Base-by-base conservation (phyloP, 495 filamentous ascomycete genomes). In the Acidiella bohemica region DNA sequence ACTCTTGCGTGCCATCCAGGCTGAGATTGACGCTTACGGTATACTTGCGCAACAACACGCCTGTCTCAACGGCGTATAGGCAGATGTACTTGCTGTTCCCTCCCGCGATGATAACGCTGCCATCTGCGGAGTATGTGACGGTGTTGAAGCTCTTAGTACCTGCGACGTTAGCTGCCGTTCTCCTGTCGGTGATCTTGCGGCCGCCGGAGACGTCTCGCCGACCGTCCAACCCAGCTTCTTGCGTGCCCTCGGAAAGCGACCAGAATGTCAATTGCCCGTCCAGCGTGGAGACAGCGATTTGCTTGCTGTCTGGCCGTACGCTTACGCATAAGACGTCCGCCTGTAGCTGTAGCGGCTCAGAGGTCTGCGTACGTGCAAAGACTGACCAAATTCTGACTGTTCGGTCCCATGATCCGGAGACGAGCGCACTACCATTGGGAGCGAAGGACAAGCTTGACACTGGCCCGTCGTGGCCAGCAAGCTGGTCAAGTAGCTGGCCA, bases 11-110 rank as follows among this genome's bases (percentile, higher is more conserved):
- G 9, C 90, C 90, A 19, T 94, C 86, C 4, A 97, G 67, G 12
- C 86, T 88, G 2, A 93, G 70, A 57, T 97, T 97, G 56, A 92
- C 73, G 29, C 83, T 90, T 42, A 95, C 84, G 0, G 87, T 93
- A 54, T 78, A 96, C 48, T 93, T 93, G 51, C 88, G 93, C 39
- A 94, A 63, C n/a, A 97, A 65, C 3, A 83, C 81, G 52, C 86
- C 84, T 3, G 86, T 88, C 30, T 71, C 70, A 17, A 90, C 82
- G 35, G 90, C 85, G 59, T 97, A 97, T 39, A 97, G 65, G 54
- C 92, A 96, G 21, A 97, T 93, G 54, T 84, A 94, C 63, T 95
- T 97, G 73, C 84, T 93, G 60, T 86, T 94, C 5, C 90, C 90
- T 34, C 71, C 86, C 0, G 86, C 88, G 28, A 97, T 66, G 17